These are phyloP conservation scores for Terfezia claveryi DNA, from an alignment of 495 filamentous ascomycete genomes.

Conservation along the genomic window DNA sequence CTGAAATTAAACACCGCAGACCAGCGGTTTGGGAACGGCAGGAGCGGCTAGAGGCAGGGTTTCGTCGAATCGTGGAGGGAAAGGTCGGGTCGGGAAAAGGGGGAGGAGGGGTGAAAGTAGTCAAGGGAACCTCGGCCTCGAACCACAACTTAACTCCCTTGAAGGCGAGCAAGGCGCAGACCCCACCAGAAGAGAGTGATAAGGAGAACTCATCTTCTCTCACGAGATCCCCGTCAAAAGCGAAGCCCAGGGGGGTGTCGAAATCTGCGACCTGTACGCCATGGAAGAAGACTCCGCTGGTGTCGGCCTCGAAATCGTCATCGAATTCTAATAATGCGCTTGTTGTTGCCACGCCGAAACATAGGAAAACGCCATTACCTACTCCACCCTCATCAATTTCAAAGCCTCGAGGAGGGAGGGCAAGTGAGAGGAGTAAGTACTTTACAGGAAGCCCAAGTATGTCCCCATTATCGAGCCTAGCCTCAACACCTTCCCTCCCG, in stretches of 20 bases:
- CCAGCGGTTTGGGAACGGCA: conserved; percentile 30
- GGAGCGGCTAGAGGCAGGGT: background rate
- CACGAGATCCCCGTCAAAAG: background rate
- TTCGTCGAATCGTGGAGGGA: background rate
- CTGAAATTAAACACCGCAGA: conserved; percentile 32
- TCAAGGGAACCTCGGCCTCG: background rate
- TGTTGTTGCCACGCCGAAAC: background rate
- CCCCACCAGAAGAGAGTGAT: background rate
- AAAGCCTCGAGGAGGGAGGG: background rate
- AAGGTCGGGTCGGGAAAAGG: background rate
- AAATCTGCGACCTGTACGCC: no score
- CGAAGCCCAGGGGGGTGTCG: no score
- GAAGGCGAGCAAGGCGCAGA: background rate
- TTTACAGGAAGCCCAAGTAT: no score
- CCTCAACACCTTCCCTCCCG: no score
- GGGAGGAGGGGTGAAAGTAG: background rate
- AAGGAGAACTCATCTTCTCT: background rate
- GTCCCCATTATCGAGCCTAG: no score
- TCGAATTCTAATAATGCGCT: no score
- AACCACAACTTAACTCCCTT: background rate
- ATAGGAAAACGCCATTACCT: background rate
- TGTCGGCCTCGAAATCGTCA: no score
- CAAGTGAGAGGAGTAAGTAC: background rate
- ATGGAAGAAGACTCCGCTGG: no score
- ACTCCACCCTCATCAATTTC: background rate